Conservation (phyloP, 495 filamentous ascomycete species). For the Xylaria acuta region DNA sequence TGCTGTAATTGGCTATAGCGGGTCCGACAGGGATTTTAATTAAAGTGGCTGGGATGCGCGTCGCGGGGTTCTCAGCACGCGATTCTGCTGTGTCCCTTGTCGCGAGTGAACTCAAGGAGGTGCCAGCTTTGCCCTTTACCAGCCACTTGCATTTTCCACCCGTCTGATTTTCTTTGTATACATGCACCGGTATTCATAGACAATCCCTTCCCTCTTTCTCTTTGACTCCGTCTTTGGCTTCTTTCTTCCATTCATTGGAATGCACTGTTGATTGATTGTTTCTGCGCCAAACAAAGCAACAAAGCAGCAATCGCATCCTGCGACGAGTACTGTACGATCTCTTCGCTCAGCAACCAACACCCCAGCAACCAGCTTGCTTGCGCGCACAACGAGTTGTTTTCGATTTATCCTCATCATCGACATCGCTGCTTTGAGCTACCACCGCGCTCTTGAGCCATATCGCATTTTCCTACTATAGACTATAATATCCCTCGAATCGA, state of each 20-base stretch:
- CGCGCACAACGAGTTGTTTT: background rate
- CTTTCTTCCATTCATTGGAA: slow-evolving; percentile 9
- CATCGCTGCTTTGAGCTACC: background rate
- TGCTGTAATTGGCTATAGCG: background rate
- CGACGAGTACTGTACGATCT: slow-evolving; percentile 27
- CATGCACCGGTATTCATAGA: background rate
- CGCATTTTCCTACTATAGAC: background rate
- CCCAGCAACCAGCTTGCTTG: background rate
- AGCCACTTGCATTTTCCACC: slow-evolving; percentile 38
- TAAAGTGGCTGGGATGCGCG: slow-evolving; percentile 41
- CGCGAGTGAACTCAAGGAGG: slow-evolving; percentile 19
- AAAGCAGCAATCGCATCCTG: slow-evolving; percentile 16
- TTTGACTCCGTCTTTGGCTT: slow-evolving; percentile 27
- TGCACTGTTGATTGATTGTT: slow-evolving; percentile 8
- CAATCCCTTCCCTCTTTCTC: slow-evolving; percentile 25
- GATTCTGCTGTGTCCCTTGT: slow-evolving; percentile 25
- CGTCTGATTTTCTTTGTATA: background rate
- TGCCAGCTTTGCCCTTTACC: slow-evolving; percentile 29
- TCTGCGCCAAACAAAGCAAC: background rate
- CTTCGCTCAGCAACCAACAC: slow-evolving; percentile 9
- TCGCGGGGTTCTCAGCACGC: slow-evolving; percentile 31
- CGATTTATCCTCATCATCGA: background rate
- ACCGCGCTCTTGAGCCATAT: background rate
- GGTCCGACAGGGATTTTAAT: slow-evolving; percentile 40
- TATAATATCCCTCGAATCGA: background rate